Evolutionary conservation across 768 basidiomycete species (phyloP), one percentile per base, ranked within the genome.

Genomic region (Phlebiopsis gigantea): DNA sequence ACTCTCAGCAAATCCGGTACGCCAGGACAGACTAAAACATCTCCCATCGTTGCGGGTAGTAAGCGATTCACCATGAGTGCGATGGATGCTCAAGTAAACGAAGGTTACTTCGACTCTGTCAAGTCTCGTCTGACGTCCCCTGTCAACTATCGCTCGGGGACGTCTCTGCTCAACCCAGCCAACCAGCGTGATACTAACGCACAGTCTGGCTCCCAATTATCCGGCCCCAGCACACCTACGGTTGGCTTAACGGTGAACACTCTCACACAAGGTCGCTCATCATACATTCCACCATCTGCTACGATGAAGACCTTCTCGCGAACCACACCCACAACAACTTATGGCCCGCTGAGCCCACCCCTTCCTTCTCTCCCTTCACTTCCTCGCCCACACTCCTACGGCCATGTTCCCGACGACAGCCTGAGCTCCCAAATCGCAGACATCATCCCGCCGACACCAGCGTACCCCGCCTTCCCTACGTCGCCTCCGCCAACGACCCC

Each of bases 381-480:
- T 0, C 57, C 48, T 19, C 55, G 52, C 14, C 17, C 56, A 30
- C 46, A 25, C 22, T 45, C 55, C 4, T 53, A 57, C 50, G 51
- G 47, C 3, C 61, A 59, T 30, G 49, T 56, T 14, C 56, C 54
- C 14, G 53, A 63, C 8, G 66, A 55, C 61, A 65, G 57, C 57
- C 50, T 39, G 44, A 58, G 55, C 45, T 22, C 39, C 2, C 45
- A 17, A 53, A 66, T 58, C 53, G 61, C 62, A 31, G 52, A 58
- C 26, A 24, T 57, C 56, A 56, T 67, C 45, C 48, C 65, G 31
- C 56, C 62, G 55, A 48, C 60, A 28, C 67, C 67, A 17, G 68
- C 68, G 2, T 88, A 88, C 63, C 88, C 89, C 14, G 77, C 86
- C 1, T 91, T 82, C 65, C 78, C 85, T 0, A 75, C 29, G 63